Conservation (phyloP, 108 stramenopile genomes). For the Cyclostephanos tholiformis region DNA sequence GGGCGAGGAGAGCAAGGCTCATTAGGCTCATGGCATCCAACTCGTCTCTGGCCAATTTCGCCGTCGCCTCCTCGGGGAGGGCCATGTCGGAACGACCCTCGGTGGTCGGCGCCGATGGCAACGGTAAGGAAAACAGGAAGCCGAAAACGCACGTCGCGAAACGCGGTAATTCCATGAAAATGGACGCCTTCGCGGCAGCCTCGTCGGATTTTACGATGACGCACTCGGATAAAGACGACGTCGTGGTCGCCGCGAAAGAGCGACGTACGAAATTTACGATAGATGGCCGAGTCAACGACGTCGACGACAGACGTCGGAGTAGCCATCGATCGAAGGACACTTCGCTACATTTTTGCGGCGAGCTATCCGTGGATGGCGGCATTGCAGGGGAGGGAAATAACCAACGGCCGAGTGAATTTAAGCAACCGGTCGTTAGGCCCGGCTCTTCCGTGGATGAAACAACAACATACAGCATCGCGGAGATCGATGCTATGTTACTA, state of each 20-base stretch:
- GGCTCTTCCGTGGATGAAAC: not conserved
- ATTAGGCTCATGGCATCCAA: conserved; percentile 3
- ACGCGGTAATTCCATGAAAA: conserved; percentile 1
- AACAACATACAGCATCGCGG: conserved; percentile 1
- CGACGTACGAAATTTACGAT: not conserved
- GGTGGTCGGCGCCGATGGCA: not conserved
- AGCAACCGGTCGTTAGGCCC: too few relatives aligned
- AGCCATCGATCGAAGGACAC: conserved; percentile 1
- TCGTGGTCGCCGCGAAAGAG: not conserved
- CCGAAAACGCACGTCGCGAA: conserved; percentile 6
- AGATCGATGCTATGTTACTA: not conserved
- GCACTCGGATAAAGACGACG: not conserved
- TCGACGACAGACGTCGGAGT: conserved; percentile 1
- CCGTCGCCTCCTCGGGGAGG: not conserved
- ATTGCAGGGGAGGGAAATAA: not conserved
- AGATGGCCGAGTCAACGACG: not conserved
- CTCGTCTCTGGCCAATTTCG: conserved; percentile 25
- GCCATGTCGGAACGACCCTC: not conserved
- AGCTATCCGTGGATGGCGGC: not conserved
- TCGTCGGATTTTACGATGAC: not conserved
- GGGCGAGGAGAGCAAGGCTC: conserved; percentile 17
- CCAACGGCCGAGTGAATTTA: too few relatives aligned
- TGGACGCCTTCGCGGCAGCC: conserved; percentile 29
- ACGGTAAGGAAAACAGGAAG: conserved; percentile 22
- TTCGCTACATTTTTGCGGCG: conserved; percentile 8